phyloP scores from a whole-genome alignment of 2,329 filamentous ascomycete species.

The Penicillium brasilianum region DNA sequence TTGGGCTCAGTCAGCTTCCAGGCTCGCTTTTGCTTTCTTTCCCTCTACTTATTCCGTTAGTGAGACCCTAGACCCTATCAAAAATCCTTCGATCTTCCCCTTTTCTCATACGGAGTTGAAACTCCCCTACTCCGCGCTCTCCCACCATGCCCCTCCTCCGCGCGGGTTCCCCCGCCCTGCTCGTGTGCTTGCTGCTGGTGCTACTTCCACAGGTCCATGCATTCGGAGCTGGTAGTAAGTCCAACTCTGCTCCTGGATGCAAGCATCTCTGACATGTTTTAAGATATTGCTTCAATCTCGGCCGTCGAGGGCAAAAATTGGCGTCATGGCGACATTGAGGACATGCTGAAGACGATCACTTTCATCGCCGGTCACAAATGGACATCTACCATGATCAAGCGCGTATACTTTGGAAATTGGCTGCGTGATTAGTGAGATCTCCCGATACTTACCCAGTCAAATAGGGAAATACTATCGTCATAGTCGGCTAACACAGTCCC shows the following conservation, averaged over 20 bases:
- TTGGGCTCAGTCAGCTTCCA: slow-evolving; percentile 3
- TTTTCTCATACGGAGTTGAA: neutral
- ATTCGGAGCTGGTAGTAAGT: slow-evolving; percentile 53
- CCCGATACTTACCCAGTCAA: no score
- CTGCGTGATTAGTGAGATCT: slow-evolving; percentile 70
- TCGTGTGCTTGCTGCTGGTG: slow-evolving; percentile 46
- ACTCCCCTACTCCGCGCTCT: neutral
- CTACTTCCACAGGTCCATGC: slow-evolving; percentile 48
- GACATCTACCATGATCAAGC: slow-evolving; percentile 77
- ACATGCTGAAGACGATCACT: slow-evolving; percentile 76
- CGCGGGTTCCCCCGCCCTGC: slow-evolving; percentile 39
- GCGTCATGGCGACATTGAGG: slow-evolving; percentile 73
- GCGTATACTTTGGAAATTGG: slow-evolving; percentile 87
- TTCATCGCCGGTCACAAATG: slow-evolving; percentile 84
- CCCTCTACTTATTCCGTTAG: neutral
- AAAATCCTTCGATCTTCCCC: neutral
- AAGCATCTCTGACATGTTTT: slow-evolving; percentile 12
- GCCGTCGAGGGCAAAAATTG: slow-evolving; percentile 57
- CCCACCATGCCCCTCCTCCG: slow-evolving; percentile 28
- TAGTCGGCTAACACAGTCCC: slow-evolving; percentile 9
- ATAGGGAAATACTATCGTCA: neutral
- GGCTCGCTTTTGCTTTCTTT: slow-evolving; percentile 12
- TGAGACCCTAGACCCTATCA: neutral
- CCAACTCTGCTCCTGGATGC: neutral
- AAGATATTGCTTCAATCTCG: slow-evolving; percentile 57